Base-by-base conservation (phyloP, 1,139 yeast species). In the Nakaseomyces glabratus region DNA sequence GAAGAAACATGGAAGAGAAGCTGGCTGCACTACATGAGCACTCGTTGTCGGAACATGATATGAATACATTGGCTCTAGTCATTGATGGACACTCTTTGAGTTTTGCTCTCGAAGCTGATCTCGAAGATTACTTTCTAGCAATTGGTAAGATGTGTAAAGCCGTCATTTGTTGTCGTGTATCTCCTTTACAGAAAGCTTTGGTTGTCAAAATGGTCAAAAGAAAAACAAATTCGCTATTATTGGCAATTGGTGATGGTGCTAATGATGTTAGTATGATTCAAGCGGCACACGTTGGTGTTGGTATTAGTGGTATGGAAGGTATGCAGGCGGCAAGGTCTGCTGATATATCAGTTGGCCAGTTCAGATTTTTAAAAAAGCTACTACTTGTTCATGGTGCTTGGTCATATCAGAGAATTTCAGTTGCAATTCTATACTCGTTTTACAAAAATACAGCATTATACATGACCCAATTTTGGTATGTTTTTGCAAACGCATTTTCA, bases 301-400 rank as follows among this genome's bases (percentile, higher is more conserved):
- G 99, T 55, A 90, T 90, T 47, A 84, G 93, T 52, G 99, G 99
- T 48, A 82, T 85, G 84, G 98, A 93, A 63, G 99, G 99, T 48
- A 88, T 88, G 86, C 99, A 93, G 60, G 98, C 98, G 6, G 97
- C 98, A 0, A 71, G 98, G 59, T 79, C 93, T 59, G 98, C 99
- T 0, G 99, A 93, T 66, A 76, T 90, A 41, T 88, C 97, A 1
- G 85, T 93, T 60, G 98, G 96, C 0, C 98, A 93, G 57, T 93
- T 93, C 70, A 76, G 79, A 55, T 90, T 73, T 55, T 69, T 93
- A 62, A 73, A 76, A 47, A 88, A 84, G 54, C 62, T 93, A 38
- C 62, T 93, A 34, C 66, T 93, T 32, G 98, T 93, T 7, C 99
- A 93, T 58, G 99, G 99, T 1, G 68, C 95, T 4, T 93, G 99